Conservation (phyloP, 2,329 filamentous ascomycete genomes). For the Alternaria dauci region DNA sequence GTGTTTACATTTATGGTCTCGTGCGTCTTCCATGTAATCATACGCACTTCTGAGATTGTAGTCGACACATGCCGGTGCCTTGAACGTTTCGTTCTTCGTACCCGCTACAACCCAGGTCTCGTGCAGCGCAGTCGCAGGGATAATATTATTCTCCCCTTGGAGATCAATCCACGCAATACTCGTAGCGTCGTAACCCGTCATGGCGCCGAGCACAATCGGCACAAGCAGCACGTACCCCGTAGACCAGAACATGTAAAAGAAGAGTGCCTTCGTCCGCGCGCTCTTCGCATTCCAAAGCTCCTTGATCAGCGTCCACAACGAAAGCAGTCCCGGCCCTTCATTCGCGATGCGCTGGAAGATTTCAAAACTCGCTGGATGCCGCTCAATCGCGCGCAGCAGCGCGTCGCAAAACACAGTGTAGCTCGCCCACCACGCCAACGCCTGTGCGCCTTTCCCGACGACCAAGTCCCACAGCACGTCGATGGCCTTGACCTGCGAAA, state of each 20-base stretch:
- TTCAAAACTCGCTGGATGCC: slow-evolving; percentile 43
- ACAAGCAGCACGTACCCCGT: slow-evolving; percentile 42
- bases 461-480: slow-evolving; percentile 49
- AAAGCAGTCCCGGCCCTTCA: slow-evolving; percentile 34
- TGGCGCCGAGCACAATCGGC: slow-evolving; percentile 46
- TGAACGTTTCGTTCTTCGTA: slow-evolving; percentile 25
- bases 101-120: slow-evolving; percentile 9
- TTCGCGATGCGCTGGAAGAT: slow-evolving; percentile 46
- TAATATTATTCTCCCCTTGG: slow-evolving; percentile 36
- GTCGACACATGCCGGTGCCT: slow-evolving; percentile 17
- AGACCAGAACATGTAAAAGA: slow-evolving; percentile 45
- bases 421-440: slow-evolving; percentile 37
- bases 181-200: slow-evolving; percentile 50
- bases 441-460: slow-evolving; percentile 45
- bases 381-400: slow-evolving; percentile 46
- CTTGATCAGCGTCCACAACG: slow-evolving; percentile 35
- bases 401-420: slow-evolving; percentile 48
- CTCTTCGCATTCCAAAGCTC: slow-evolving; percentile 37
- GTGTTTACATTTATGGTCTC: background rate
- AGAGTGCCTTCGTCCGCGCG: slow-evolving; percentile 31
- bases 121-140: slow-evolving; percentile 31
- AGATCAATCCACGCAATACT: slow-evolving; percentile 39
- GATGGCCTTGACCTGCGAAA: slow-evolving; percentile 47
- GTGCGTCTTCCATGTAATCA: background rate
- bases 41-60: background rate